Evolutionary conservation across 805 yeast species (phyloP).

Genomic region (Pichia scutulata): DNA sequence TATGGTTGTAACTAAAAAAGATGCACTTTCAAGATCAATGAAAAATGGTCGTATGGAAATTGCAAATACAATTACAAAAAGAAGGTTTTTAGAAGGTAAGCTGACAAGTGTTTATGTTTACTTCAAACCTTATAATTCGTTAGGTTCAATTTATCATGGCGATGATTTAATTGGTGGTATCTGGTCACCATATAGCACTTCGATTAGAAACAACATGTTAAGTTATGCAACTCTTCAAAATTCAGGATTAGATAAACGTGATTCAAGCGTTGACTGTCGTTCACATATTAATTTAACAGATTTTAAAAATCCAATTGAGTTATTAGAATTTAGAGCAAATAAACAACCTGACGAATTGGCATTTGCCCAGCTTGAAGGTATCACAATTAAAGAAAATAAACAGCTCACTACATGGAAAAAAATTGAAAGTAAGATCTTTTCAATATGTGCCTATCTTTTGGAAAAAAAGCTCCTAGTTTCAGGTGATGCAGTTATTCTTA

Average conservation of each 20-base stretch:
- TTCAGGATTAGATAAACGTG: constrained; percentile 75
- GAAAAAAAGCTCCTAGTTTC: constrained; percentile 56
- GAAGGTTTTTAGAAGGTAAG: constrained; percentile 70
- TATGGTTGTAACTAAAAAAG: constrained; percentile 70
- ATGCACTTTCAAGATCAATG: constrained; percentile 74
- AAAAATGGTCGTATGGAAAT: constrained; percentile 85
- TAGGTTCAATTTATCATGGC: constrained; percentile 63
- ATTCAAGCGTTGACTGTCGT: constrained; percentile 68
- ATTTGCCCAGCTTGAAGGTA: constrained; percentile 37
- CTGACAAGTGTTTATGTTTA: constrained; percentile 74
- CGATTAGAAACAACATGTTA: constrained; percentile 52
- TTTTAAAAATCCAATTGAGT: constrained; percentile 61
- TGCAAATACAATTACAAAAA: constrained; percentile 81
- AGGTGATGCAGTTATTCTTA: constrained; percentile 69
- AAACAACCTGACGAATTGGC: constrained; percentile 78
- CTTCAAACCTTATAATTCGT: constrained; percentile 58
- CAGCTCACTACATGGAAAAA: constrained; percentile 56
- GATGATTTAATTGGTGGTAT: constrained; percentile 74
- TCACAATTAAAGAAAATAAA: constrained; percentile 40
- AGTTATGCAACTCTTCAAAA: constrained; percentile 63
- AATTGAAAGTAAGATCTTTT: constrained; percentile 67
- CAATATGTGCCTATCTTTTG: constrained; percentile 63
- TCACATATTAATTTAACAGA: constrained; percentile 64
- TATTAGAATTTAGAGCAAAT: constrained; percentile 70
- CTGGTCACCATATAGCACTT: constrained; percentile 73